phyloP scores from a whole-genome alignment of 495 filamentous ascomycete species.

The Hypoxylon intermedium region DNA sequence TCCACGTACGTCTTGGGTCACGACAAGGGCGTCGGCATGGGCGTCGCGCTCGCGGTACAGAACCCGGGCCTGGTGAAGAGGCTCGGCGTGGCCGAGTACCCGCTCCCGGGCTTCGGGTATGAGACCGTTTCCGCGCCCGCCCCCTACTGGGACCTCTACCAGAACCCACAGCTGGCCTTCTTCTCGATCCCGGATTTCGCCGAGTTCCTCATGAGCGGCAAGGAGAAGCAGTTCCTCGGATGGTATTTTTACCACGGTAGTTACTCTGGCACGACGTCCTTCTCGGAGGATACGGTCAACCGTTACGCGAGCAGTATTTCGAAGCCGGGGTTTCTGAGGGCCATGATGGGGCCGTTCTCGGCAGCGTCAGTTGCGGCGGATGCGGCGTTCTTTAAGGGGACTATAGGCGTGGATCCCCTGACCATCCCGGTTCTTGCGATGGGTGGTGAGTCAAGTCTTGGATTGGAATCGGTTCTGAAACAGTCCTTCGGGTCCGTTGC shows the following conservation, averaged over 20 bases:
- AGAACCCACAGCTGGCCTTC: slow-evolving; percentile 54
- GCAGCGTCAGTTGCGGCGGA: slow-evolving; percentile 19
- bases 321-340: slow-evolving; percentile 41
- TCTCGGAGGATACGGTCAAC: slow-evolving; percentile 31
- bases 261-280: slow-evolving; percentile 38
- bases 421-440: slow-evolving; percentile 18
- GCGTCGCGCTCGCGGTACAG: slow-evolving; percentile 43
- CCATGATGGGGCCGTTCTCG: slow-evolving; percentile 37
- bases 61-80: slow-evolving; percentile 39
- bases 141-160: slow-evolving; percentile 46
- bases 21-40: slow-evolving; percentile 53
- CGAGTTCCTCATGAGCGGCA: slow-evolving; percentile 49
- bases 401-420: slow-evolving; percentile 14
- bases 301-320: slow-evolving; percentile 31
- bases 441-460: slow-evolving; percentile 38
- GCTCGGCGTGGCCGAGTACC: slow-evolving; percentile 47
- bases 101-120: slow-evolving; percentile 51
- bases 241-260: slow-evolving; percentile 54
- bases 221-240: slow-evolving; percentile 48
- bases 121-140: slow-evolving; percentile 28
- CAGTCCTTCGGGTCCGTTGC: slow-evolving; percentile 15
- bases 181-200: slow-evolving; percentile 53
- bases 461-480: background rate
- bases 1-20: slow-evolving; percentile 45
- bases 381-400: slow-evolving; percentile 31